These are phyloP conservation scores for Ganoderma sinense DNA, from an alignment of 1,284 basidiomycete genomes.

Conservation along the genomic window DNA sequence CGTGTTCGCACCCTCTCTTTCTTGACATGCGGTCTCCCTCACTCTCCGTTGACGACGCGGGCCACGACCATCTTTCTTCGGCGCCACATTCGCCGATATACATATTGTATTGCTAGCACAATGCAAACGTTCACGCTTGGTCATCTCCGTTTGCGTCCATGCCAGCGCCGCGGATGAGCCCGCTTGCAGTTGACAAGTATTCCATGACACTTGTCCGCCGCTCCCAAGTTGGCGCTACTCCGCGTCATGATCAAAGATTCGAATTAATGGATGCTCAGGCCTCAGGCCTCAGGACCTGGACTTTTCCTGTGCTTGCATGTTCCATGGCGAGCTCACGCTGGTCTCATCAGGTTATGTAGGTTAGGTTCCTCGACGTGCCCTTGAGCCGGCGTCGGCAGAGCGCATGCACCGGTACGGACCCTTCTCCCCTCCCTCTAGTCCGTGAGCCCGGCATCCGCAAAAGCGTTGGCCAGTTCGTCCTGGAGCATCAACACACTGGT, in stretches of 20 bases:
- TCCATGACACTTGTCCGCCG: neutral
- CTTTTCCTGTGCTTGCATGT: neutral
- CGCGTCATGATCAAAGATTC: neutral
- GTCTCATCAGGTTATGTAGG: neutral
- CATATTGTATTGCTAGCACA: slow-evolving; percentile 34
- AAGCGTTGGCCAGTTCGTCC: neutral
- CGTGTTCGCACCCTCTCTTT: slow-evolving; percentile 4
- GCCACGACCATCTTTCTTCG: neutral
- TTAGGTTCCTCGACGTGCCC: neutral
- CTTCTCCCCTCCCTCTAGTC: too few species aligned
- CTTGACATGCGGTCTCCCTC: slow-evolving; percentile 5
- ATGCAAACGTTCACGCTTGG: slow-evolving; percentile 29
- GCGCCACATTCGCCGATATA: slow-evolving; percentile 21
- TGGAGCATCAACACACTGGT: neutral
- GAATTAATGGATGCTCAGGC: neutral
- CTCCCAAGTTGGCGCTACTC: neutral
- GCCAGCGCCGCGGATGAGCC: neutral
- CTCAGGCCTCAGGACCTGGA: too few species aligned
- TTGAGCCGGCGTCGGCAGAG: neutral
- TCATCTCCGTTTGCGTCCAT: neutral
- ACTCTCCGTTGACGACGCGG: neutral
- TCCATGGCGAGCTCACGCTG: neutral
- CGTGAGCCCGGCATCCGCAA: neutral
- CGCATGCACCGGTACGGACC: neutral
- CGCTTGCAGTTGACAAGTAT: neutral